Percentiles rank a stretch among this genome's conserved stretches.
These are phyloP conservation scores for Solanum chaucha DNA, from an alignment of 257 asterid species.

Conservation along the genomic window DNA sequence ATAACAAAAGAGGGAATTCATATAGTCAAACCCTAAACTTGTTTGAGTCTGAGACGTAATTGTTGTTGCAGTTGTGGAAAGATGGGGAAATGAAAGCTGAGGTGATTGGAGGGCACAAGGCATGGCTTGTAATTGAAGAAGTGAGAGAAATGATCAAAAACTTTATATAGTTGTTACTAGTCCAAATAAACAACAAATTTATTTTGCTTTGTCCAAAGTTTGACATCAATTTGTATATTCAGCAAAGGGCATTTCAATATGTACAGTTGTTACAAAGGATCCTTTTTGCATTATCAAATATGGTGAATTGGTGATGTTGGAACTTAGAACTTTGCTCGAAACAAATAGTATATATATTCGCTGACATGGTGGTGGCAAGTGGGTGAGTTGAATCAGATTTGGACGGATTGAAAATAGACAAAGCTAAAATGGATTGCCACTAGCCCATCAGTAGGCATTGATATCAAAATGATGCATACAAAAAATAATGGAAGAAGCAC, in stretches of 20 bases:
- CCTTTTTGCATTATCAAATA: background rate
- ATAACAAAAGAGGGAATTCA: background rate
- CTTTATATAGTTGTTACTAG: slow-evolving; percentile 8
- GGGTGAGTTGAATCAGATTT: background rate
- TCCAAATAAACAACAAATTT: background rate
- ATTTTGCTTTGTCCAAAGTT: background rate
- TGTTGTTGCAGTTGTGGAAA: slow-evolving; percentile 60
- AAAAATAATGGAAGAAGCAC: background rate
- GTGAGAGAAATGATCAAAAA: slow-evolving; percentile 64
- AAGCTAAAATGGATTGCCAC: background rate
- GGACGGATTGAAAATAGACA: background rate
- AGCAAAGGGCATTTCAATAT: background rate
- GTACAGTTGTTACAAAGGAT: background rate
- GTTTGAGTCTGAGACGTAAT: background rate
- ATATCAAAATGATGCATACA: background rate
- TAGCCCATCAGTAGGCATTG: background rate
- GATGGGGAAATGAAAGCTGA: slow-evolving; percentile 95
- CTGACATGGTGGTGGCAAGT: background rate
- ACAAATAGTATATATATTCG: background rate
- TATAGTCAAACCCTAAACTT: background rate
- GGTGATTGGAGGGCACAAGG: slow-evolving; percentile 92
- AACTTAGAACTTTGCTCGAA: background rate
- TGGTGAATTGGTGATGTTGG: background rate
- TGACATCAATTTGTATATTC: background rate
- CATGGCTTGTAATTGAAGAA: slow-evolving; percentile 95